These are phyloP conservation scores for Phanerochaete sordida DNA, from an alignment of 768 basidiomycete species.

Conservation along the genomic window DNA sequence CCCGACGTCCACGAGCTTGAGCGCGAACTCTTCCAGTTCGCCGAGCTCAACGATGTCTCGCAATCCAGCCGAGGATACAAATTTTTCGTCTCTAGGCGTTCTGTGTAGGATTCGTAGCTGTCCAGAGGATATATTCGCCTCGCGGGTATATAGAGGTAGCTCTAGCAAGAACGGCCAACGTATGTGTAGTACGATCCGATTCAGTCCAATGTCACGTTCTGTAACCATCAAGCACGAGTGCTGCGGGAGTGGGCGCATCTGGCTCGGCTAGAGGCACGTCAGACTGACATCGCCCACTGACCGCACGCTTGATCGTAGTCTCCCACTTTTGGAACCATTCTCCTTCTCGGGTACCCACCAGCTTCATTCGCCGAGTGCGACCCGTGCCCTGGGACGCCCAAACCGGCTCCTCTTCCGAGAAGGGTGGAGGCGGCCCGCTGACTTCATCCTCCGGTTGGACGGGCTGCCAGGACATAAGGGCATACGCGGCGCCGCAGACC, in stretches of 20 bases:
- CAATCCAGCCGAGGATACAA: background rate
- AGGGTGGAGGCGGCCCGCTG: constrained; percentile 21
- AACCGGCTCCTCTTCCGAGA: background rate
- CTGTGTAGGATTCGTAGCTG: background rate
- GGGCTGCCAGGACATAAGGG: constrained; percentile 48
- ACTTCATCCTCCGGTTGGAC: constrained; percentile 6
- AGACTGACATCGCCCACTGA: constrained; percentile 28
- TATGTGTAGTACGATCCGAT: background rate
- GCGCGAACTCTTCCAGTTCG: background rate
- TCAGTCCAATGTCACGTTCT: constrained; percentile 6
- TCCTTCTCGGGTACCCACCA: constrained; percentile 64
- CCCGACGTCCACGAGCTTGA: background rate
- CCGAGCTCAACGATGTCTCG: background rate
- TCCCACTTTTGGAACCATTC: constrained; percentile 84
- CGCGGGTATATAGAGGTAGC: background rate
- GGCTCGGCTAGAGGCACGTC: constrained; percentile 14
- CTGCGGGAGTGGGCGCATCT: constrained; percentile 10
- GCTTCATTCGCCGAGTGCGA: constrained; percentile 27
- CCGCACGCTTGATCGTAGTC: constrained; percentile 57
- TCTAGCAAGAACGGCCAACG: background rate
- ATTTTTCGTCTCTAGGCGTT: background rate
- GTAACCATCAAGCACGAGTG: constrained; percentile 30
- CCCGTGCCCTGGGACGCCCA: constrained; percentile 25
- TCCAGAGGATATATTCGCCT: background rate
- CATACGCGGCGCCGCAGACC: constrained; percentile 73